phyloP scores from a whole-genome alignment of 75 land plant genomes.

The Pinus taeda region DNA sequence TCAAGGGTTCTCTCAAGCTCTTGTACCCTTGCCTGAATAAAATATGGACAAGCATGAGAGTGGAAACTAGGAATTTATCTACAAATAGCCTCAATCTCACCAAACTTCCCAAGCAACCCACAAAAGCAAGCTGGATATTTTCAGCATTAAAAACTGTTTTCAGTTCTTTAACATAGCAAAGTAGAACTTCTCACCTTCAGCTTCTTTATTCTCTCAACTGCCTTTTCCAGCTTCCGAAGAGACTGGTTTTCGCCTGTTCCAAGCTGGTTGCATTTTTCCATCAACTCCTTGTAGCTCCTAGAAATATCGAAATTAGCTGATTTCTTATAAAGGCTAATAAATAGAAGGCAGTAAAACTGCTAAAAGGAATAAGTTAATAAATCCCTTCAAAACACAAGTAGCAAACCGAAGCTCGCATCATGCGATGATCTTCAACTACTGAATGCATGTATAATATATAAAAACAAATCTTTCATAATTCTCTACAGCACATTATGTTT shows the following conservation, averaged over 20 bases:
- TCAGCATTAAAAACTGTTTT: neutral
- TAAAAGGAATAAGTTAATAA: neutral
- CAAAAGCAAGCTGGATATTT: neutral
- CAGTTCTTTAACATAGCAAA: neutral
- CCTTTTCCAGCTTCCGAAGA: slow-evolving; percentile 61
- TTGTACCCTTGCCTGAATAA: slow-evolving; percentile 48
- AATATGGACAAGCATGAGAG: neutral
- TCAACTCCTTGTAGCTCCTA: slow-evolving; percentile 90
- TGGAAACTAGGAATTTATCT: too few relatives aligned
- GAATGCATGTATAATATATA: neutral
- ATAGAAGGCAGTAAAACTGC: neutral
- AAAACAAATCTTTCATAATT: too few relatives aligned
- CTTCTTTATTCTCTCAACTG: slow-evolving; percentile 62
- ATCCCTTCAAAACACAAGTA: neutral
- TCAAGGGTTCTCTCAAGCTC: slow-evolving; percentile 68
- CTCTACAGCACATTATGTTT: too few relatives aligned
- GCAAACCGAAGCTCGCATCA: neutral
- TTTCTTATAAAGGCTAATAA: neutral
- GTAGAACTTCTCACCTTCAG: slow-evolving; percentile 47
- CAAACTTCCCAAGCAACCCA: neutral
- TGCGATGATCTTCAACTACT: neutral
- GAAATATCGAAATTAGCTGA: slow-evolving; percentile 3
- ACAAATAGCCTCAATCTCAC: neutral
- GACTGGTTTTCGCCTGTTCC: slow-evolving; percentile 80
- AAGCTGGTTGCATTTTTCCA: slow-evolving; percentile 78